phyloP scores from a whole-genome alignment of 1,139 yeast genomes.

The Candida anutae region DNA sequence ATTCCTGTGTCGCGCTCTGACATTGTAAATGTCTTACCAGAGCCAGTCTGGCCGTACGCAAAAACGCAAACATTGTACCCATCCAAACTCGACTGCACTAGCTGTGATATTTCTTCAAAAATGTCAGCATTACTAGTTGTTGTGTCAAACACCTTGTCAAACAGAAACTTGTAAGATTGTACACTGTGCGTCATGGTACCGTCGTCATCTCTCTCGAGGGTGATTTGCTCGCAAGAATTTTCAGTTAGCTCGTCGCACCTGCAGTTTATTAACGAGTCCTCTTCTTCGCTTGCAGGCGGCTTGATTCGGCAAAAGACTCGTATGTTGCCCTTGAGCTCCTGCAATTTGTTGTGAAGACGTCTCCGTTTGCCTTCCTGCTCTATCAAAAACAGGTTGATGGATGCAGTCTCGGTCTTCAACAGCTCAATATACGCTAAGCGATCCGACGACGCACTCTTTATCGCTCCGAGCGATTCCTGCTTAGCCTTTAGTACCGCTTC shows the following conservation, averaged over 20 bases:
- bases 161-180: conserved; percentile 42
- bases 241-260: conserved; percentile 38
- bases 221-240: conserved; percentile 43
- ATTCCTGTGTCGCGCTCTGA: conserved; percentile 65
- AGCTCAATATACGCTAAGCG: conserved; percentile 4
- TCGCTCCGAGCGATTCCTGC: conserved; percentile 6
- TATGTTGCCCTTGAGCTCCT: conserved; percentile 86
- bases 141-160: conserved; percentile 72
- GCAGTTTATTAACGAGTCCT: no score
- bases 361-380: conserved; percentile 39
- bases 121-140: conserved; percentile 49
- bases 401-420: conserved; percentile 7
- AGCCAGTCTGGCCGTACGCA: conserved; percentile 97
- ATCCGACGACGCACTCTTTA: conserved; percentile 2
- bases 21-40: conserved; percentile 95
- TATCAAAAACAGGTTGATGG: conserved; percentile 17
- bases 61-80: conserved; percentile 91
- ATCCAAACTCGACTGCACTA: conserved; percentile 83
- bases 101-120: conserved; percentile 78
- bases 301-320: conserved; percentile 85
- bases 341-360: conserved; percentile 64
- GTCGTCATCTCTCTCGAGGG: conserved; percentile 20
- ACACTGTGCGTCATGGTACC: conserved; percentile 2
- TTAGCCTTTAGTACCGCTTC: conserved; percentile 7
- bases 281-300: conserved; percentile 36